These are phyloP conservation scores for Phaeodactylum tricornutum DNA, from an alignment of 108 stramenopile species.

Conservation along the genomic window DNA sequence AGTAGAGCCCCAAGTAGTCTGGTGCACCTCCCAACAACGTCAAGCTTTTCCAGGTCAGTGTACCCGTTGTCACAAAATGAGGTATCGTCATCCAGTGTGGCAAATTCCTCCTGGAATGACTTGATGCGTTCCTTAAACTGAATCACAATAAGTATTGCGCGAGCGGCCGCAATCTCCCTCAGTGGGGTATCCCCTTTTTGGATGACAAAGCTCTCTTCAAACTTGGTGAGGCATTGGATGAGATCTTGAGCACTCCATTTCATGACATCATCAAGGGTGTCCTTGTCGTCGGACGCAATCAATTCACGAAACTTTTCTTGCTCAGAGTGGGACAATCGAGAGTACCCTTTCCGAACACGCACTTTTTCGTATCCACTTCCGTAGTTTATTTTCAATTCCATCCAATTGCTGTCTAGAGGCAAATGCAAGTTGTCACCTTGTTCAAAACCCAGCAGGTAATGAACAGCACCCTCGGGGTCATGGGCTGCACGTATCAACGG, in stretches of 20 bases:
- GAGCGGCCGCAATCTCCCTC: not conserved
- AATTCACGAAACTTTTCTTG: not conserved
- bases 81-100: not conserved
- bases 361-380: constrained; percentile 1
- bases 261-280: not conserved
- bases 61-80: no score
- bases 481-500: constrained; percentile 11
- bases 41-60: no score
- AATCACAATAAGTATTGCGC: not conserved
- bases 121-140: not conserved
- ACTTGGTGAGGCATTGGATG: not conserved
- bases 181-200: not conserved
- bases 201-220: not conserved
- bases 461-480: constrained; percentile 10
- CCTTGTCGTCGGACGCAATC: not conserved
- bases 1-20: no score
- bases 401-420: not conserved
- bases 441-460: constrained; percentile 11
- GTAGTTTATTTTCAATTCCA: constrained; percentile 7
- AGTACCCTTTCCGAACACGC: constrained; percentile 1
- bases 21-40: no score
- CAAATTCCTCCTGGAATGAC: not conserved
- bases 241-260: not conserved
- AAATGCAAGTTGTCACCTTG: not conserved
- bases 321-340: not conserved